These are phyloP conservation scores for Linnemannia schmuckeri DNA, from an alignment of 192 early-diverging fungal species.

Conservation along the genomic window DNA sequence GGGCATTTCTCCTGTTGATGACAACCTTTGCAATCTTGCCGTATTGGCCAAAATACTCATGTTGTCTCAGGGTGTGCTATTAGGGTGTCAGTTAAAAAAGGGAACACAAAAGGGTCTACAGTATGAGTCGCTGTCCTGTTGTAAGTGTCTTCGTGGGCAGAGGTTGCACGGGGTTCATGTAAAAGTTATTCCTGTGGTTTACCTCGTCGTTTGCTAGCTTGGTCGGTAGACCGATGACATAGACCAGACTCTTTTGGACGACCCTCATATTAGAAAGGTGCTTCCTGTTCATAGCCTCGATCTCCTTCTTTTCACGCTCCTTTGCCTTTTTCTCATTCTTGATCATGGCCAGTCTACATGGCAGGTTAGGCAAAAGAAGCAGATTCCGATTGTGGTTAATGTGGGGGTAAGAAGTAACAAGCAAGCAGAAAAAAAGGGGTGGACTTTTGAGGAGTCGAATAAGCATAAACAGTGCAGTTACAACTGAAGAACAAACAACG, in stretches of 20 bases:
- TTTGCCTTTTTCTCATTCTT: conserved; percentile 77
- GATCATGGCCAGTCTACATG: conserved; percentile 57
- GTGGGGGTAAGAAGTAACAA: neutral
- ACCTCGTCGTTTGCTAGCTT: conserved; percentile 93
- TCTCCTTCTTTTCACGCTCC: conserved; percentile 93
- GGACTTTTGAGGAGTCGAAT: neutral
- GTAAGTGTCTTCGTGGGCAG: neutral
- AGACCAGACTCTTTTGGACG: conserved; percentile 97
- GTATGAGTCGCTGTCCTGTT: neutral
- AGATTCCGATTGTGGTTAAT: neutral
- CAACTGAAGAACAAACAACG: neutral
- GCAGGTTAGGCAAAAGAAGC: neutral
- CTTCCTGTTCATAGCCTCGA: conserved; percentile 80
- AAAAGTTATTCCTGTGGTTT: neutral
- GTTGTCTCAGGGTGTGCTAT: conserved; percentile 77
- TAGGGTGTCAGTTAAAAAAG: neutral
- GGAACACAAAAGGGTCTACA: neutral
- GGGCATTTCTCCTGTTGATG: conserved; percentile 83
- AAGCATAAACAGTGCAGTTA: neutral
- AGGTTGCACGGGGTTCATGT: neutral
- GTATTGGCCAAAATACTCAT: conserved; percentile 98
- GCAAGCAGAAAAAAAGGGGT: conserved; percentile 27
- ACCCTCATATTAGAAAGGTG: conserved; percentile 92
- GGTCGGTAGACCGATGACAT: conserved; percentile 93
- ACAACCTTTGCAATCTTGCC: conserved; percentile 96